A percentile compares a stretch with the other conserved stretches of the same genome.
Conservation (phyloP, 768 basidiomycete genomes). For the Trametes sanguinea region DNA sequence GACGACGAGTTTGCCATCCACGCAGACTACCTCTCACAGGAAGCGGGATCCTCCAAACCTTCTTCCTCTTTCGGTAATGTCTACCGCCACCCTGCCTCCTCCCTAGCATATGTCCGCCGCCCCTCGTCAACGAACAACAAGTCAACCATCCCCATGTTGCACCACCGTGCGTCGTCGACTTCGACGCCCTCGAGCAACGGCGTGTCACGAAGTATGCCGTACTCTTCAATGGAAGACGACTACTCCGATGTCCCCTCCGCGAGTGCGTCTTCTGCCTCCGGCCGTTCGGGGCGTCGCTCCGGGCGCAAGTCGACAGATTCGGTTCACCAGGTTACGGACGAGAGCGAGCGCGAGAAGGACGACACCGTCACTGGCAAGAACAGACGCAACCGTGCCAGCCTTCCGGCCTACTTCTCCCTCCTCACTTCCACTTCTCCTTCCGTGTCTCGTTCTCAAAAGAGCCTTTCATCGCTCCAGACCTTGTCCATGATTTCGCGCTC, state of each 20-base stretch:
- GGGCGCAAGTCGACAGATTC: conserved; percentile 20
- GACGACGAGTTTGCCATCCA: conserved; percentile 38
- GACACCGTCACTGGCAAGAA: conserved; percentile 27
- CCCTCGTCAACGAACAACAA: conserved; percentile 73
- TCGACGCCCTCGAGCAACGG: conserved; percentile 36
- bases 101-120: conserved; percentile 65
- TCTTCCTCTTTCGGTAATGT: conserved; percentile 31
- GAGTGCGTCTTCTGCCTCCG: conserved; percentile 22
- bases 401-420: conserved; percentile 76
- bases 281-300: conserved; percentile 35
- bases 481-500: conserved; percentile 30
- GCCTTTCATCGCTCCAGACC: conserved; percentile 22
- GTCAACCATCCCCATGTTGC: conserved; percentile 58
- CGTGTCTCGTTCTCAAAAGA: conserved; percentile 22
- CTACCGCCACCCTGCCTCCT: conserved; percentile 39
- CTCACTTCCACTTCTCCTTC: conserved; percentile 43
- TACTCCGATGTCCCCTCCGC: conserved; percentile 45
- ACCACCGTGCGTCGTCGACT: conserved; percentile 53
- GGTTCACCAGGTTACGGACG: conserved; percentile 22
- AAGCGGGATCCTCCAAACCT: conserved; percentile 48
- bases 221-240: conserved; percentile 31
- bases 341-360: conserved; percentile 40
- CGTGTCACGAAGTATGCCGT: conserved; percentile 27
- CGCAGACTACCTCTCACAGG: conserved; percentile 40
- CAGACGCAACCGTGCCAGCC: conserved; percentile 67